Conservation (phyloP, 495 filamentous ascomycete genomes). For the Penicillium silybi region DNA sequence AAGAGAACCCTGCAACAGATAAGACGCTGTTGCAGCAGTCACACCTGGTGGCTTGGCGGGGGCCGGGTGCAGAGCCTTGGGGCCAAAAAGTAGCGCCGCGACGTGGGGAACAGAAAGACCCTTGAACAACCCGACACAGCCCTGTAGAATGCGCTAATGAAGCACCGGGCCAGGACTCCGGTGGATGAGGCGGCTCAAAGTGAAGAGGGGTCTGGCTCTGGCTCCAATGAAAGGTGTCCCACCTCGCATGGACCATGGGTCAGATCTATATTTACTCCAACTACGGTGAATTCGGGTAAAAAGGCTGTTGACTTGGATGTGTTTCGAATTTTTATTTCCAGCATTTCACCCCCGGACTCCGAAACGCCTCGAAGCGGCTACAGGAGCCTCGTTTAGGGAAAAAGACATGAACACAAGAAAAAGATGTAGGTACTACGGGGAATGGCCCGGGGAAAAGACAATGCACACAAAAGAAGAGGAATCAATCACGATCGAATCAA, state of each 20-base stretch:
- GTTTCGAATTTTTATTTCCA: conserved; percentile 12
- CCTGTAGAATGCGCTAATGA: background rate
- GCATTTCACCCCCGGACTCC: conserved; percentile 17
- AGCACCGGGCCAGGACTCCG: background rate
- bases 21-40: conserved; percentile 1
- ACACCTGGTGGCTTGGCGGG: conserved; percentile 16
- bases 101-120: background rate
- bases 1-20: background rate
- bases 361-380: conserved; percentile 21
- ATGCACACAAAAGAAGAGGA: conserved; percentile 6
- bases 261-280: conserved; percentile 5
- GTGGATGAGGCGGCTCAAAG: background rate
- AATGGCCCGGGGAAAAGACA: conserved; percentile 6
- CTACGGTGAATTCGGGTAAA: background rate
- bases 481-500: background rate
- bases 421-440: conserved; percentile 15
- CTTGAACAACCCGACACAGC: background rate
- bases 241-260: background rate
- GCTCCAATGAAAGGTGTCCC: background rate
- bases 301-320: background rate
- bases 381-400: conserved; percentile 20
- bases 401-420: conserved; percentile 12
- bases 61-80: conserved; percentile 9
- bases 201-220: background rate
- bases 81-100: conserved; percentile 1